Evolutionary conservation across 2,329 filamentous ascomycete species (phyloP).

Genomic region (Arthroderma uncinatum): DNA sequence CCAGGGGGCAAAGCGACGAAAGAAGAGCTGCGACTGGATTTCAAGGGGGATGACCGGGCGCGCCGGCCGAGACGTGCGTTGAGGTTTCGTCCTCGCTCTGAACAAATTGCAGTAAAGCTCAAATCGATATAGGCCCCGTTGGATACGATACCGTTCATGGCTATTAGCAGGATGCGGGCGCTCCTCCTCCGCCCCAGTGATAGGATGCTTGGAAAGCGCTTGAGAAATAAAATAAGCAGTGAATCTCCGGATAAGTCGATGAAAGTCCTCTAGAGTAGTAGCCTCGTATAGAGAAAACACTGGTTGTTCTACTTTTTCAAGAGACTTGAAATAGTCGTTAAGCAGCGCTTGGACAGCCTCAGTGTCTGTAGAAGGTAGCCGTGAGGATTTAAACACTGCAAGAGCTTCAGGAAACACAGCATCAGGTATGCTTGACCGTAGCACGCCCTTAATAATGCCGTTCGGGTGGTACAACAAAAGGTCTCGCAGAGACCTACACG

Average conservation of each 20-base stretch:
- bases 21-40: constrained; percentile 1
- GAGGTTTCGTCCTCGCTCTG: not conserved
- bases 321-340: not conserved
- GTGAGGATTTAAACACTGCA: not conserved
- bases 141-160: constrained; percentile 7
- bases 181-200: not conserved
- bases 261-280: not conserved
- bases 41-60: not conserved
- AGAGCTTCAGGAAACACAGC: not conserved
- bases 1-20: constrained; percentile 10
- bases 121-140: constrained; percentile 13
- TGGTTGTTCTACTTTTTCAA: not conserved
- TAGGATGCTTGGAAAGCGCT: not conserved
- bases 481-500: not conserved
- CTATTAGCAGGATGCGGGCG: not conserved
- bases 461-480: not conserved
- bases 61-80: no score
- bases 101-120: constrained; percentile 14
- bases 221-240: not conserved
- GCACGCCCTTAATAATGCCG: not conserved
- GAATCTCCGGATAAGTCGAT: not conserved
- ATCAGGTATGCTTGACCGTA: not conserved
- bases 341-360: not conserved
- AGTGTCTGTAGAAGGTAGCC: not conserved
- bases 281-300: not conserved